These are phyloP conservation scores for Luffa aegyptiaca DNA, from an alignment of 306 rosid genomes.

Conservation along the genomic window DNA sequence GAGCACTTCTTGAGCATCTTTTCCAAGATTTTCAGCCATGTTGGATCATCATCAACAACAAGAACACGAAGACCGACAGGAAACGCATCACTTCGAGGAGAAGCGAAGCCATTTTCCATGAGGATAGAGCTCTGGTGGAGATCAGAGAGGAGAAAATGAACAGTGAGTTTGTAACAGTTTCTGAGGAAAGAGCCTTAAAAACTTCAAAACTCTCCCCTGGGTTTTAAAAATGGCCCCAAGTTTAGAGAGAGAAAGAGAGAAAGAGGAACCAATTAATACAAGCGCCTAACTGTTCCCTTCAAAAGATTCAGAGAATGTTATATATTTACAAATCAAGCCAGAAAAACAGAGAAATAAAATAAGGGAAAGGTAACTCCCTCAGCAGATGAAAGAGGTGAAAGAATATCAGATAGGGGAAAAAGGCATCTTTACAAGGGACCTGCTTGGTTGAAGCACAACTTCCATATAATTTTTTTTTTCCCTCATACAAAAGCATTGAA, in stretches of 20 bases:
- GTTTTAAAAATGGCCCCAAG: slow-evolving; percentile 4
- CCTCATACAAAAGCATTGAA: slow-evolving; percentile 10
- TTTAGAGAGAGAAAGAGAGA: slow-evolving; percentile 1
- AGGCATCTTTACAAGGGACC: slow-evolving; percentile 3
- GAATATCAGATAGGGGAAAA: neutral
- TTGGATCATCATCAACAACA: slow-evolving; percentile 92
- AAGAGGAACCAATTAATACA: slow-evolving; percentile 2
- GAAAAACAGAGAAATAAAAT: neutral
- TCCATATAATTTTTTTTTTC: neutral
- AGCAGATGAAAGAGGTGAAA: slow-evolving; percentile 1
- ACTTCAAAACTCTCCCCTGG: neutral
- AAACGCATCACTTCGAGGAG: slow-evolving; percentile 60
- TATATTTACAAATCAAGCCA: neutral
- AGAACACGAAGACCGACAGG: slow-evolving; percentile 90
- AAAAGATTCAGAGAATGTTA: slow-evolving; percentile 4
- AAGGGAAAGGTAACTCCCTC: slow-evolving; percentile 1
- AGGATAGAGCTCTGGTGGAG: neutral
- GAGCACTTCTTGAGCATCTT: slow-evolving; percentile 96
- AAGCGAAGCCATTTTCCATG: slow-evolving; percentile 81
- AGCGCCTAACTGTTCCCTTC: slow-evolving; percentile 8
- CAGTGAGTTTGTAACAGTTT: neutral
- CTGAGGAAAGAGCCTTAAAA: neutral
- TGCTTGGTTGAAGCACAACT: slow-evolving; percentile 1
- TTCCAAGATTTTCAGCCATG: slow-evolving; percentile 92
- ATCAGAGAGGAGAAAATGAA: neutral